Conservation (phyloP, 306 rosid species). For the Casuarina equisetifolia region DNA sequence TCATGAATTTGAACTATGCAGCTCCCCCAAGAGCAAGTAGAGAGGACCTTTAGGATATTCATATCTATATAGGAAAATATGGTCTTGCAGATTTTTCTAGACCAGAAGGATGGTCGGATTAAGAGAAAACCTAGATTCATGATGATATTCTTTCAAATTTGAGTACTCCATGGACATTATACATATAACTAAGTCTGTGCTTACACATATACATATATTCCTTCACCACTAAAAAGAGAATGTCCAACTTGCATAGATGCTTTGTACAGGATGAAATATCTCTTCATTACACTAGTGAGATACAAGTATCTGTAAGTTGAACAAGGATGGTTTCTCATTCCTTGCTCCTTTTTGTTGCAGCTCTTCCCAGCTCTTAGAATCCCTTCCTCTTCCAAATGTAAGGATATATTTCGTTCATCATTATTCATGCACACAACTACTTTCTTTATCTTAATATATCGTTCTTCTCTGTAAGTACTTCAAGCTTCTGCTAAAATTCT, state of each 20-base stretch:
- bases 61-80: constrained; percentile 12
- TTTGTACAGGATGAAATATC: background rate
- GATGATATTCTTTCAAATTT: constrained; percentile 29
- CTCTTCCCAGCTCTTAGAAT: constrained; percentile 88
- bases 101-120: constrained; percentile 12
- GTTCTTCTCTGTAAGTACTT: background rate
- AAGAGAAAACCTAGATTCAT: constrained; percentile 10
- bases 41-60: constrained; percentile 38
- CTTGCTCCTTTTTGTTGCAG: constrained; percentile 55
- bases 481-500: constrained; percentile 26
- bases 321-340: constrained; percentile 34
- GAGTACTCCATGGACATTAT: constrained; percentile 15
- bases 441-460: background rate
- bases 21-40: constrained; percentile 29
- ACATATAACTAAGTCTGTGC: background rate
- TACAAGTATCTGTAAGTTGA: constrained; percentile 9
- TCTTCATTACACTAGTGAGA: background rate
- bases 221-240: background rate
- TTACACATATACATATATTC: too few relatives aligned
- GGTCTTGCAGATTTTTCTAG: constrained; percentile 5
- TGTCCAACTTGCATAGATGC: background rate
- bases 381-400: constrained; percentile 90
- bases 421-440: constrained; percentile 23
- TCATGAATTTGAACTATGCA: constrained; percentile 34
- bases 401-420: constrained; percentile 31